Conservation (phyloP, 2,329 filamentous ascomycete genomes). For the Epichloe coenophiala region DNA sequence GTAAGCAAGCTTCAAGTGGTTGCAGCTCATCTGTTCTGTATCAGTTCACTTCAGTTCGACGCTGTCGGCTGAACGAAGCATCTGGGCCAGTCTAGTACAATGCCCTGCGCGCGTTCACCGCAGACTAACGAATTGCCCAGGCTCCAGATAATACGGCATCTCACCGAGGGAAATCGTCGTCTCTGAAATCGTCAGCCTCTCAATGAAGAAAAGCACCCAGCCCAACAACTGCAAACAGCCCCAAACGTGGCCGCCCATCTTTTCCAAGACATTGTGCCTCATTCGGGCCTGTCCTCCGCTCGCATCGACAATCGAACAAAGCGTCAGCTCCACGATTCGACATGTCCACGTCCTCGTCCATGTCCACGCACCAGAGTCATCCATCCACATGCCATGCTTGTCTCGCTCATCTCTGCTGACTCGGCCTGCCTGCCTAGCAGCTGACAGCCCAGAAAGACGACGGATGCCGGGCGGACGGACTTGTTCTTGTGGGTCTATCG, state of each 20-base stretch:
- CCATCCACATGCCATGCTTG: not conserved
- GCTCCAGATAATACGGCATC: not conserved
- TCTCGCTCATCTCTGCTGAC: conserved; percentile 2
- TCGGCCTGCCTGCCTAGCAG: not conserved
- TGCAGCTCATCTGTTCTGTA: no score
- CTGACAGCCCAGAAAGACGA: not conserved
- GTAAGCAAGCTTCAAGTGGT: no score
- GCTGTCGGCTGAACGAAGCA: not conserved
- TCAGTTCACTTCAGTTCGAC: not conserved
- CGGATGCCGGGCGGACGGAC: not conserved
- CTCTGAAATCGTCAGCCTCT: not conserved
- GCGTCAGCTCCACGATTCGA: not conserved
- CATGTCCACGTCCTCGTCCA: not conserved
- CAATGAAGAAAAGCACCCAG: not conserved
- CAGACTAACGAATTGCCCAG: not conserved
- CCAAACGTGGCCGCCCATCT: not conserved
- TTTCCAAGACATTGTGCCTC: not conserved
- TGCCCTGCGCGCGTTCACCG: not conserved
- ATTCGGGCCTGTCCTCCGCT: not conserved
- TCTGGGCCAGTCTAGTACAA: no score
- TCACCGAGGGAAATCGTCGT: not conserved
- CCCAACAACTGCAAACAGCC: not conserved
- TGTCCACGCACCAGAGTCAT: not conserved
- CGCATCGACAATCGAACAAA: not conserved
- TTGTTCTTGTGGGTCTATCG: conserved; percentile 1